Conservation (phyloP, 495 filamentous ascomycete genomes). For the Chaetomidium leptoderma region DNA sequence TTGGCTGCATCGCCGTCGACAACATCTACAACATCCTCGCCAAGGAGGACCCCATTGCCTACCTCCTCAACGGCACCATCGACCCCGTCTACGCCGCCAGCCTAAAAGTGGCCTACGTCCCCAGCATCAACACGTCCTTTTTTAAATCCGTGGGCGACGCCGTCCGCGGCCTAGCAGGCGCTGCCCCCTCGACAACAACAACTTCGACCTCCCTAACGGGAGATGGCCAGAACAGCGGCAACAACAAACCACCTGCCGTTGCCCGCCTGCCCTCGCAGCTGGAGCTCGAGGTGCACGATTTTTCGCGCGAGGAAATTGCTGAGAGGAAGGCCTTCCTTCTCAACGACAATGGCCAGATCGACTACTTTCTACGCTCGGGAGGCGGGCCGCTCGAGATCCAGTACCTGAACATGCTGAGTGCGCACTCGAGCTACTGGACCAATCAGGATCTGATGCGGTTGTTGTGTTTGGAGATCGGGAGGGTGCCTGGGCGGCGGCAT, state of each 20-base stretch:
- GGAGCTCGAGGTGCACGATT: constrained; percentile 93
- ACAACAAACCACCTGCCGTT: constrained; percentile 28
- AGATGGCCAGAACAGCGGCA: constrained; percentile 11
- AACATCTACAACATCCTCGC: constrained; percentile 93
- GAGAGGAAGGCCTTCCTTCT: constrained; percentile 82
- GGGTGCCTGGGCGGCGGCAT: constrained; percentile 63
- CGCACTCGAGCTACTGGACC: constrained; percentile 93
- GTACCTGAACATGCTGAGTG: constrained; percentile 94
- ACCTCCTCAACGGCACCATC: constrained; percentile 84
- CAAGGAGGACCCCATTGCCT: constrained; percentile 69
- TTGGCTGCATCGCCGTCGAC: constrained; percentile 88
- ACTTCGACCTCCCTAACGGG: background rate
- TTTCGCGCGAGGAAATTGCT: constrained; percentile 84
- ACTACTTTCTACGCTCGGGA: constrained; percentile 77
- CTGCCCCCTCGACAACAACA: constrained; percentile 3
- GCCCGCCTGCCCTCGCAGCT: constrained; percentile 78
- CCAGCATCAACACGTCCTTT: constrained; percentile 63
- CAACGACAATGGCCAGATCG: constrained; percentile 94
- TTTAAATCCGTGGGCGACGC: constrained; percentile 61
- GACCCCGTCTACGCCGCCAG: constrained; percentile 73
- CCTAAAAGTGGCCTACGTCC: constrained; percentile 72
- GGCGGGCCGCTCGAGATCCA: constrained; percentile 85
- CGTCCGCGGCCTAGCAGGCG: constrained; percentile 48
- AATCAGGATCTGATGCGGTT: constrained; percentile 80
- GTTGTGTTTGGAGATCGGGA: constrained; percentile 79